These are phyloP conservation scores for Alnus rubra DNA, from an alignment of 306 rosid species.

Conservation along the genomic window DNA sequence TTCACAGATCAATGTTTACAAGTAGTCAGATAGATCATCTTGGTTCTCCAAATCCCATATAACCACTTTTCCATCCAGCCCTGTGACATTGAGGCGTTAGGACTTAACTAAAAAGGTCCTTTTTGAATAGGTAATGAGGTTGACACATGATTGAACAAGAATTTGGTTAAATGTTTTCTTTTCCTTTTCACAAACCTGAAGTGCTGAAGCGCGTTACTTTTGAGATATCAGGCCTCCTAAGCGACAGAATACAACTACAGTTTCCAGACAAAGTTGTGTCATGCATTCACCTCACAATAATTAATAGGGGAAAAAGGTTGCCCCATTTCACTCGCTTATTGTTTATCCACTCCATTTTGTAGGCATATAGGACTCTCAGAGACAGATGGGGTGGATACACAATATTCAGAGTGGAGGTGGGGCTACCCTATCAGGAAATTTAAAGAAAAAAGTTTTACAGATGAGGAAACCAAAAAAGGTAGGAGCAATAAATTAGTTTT, in stretches of 20 bases:
- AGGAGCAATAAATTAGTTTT: conserved; percentile 9
- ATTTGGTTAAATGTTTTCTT: background rate
- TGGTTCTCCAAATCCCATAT: conserved; percentile 89
- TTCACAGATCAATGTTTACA: conserved; percentile 27
- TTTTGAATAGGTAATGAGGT: conserved; percentile 3
- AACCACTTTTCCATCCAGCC: conserved; percentile 86
- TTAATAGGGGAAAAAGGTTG: conserved; percentile 1
- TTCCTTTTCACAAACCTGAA: conserved; percentile 64
- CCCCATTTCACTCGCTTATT: conserved; percentile 22
- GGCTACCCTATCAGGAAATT: conserved; percentile 5
- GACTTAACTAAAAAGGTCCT: conserved; percentile 9
- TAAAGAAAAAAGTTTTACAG: conserved; percentile 17
- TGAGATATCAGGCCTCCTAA: conserved; percentile 46
- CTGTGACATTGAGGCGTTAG: conserved; percentile 38
- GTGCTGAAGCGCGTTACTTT: conserved; percentile 79
- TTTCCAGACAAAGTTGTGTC: conserved; percentile 22
- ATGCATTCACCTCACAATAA: conserved; percentile 10
- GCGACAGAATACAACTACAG: conserved; percentile 76
- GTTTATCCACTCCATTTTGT: conserved; percentile 14
- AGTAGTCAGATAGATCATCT: conserved; percentile 57
- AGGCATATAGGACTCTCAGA: background rate
- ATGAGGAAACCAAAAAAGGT: conserved; percentile 1
- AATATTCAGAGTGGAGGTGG: conserved; percentile 19
- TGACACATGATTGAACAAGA: background rate
- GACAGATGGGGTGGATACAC: conserved; percentile 10